These are phyloP conservation scores for Amylostereum areolatum DNA, from an alignment of 1,284 basidiomycete species.

Conservation along the genomic window DNA sequence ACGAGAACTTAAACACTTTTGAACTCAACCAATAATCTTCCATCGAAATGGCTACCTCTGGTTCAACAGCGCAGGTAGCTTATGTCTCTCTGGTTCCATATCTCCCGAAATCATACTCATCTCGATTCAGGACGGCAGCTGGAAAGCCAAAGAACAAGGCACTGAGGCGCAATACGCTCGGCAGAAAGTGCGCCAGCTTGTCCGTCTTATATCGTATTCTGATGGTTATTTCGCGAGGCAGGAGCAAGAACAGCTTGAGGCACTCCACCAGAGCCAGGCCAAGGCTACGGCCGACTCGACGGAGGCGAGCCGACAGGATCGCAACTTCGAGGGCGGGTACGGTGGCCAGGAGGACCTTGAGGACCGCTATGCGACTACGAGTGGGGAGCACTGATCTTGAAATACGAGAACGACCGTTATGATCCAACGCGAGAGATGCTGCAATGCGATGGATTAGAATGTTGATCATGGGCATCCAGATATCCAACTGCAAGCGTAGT, in stretches of 20 bases:
- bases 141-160: conserved; percentile 25
- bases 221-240: conserved; percentile 5
- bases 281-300: conserved; percentile 12
- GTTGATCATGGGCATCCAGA: background rate
- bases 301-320: conserved; percentile 6
- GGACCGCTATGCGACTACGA: conserved; percentile 43
- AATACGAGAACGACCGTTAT: background rate
- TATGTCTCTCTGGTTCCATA: background rate
- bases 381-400: conserved; percentile 34
- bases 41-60: no score
- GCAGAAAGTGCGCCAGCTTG: conserved; percentile 20
- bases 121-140: conserved; percentile 19
- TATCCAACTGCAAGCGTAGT: background rate
- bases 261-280: conserved; percentile 16
- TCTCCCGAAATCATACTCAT: no score
- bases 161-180: conserved; percentile 25
- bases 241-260: conserved; percentile 27
- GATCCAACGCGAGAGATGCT: background rate
- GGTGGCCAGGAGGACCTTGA: conserved; percentile 43
- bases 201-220: background rate
- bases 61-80: no score
- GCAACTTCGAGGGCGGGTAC: background rate
- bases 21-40: no score
- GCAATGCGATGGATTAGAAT: background rate
- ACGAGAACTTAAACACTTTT: no score